These are phyloP conservation scores for Cercospora sesami DNA, from an alignment of 2,329 filamentous ascomycete species.

Conservation along the genomic window DNA sequence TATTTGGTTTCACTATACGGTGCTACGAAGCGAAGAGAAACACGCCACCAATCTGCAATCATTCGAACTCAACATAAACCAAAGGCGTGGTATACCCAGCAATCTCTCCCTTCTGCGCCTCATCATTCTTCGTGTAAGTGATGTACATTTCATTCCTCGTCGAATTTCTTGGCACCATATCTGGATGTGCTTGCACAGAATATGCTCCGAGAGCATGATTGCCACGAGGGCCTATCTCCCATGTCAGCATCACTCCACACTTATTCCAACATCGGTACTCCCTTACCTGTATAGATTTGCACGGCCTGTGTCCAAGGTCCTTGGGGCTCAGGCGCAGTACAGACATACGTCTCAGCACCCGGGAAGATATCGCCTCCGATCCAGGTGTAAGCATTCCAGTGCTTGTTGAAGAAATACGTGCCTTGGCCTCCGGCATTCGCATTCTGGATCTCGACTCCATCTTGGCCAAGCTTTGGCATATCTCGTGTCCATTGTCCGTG, in stretches of 20 bases:
- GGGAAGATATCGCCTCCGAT: constrained; percentile 30
- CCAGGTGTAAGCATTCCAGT: constrained; percentile 33
- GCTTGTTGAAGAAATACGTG: constrained; percentile 32
- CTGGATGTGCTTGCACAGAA: constrained; percentile 25
- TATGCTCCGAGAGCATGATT: constrained; percentile 21
- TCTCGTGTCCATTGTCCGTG: constrained; percentile 18
- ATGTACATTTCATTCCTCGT: constrained; percentile 24
- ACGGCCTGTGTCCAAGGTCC: constrained; percentile 30
- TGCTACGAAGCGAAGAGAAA: background rate
- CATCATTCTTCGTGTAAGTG: constrained; percentile 26
- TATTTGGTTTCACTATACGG: background rate
- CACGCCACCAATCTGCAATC: background rate
- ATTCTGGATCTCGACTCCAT: constrained; percentile 25
- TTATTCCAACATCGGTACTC: background rate
- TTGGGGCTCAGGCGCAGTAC: constrained; percentile 31
- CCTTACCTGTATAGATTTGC: constrained; percentile 15
- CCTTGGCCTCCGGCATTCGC: constrained; percentile 30
- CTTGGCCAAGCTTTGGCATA: constrained; percentile 12
- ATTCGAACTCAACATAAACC: constrained; percentile 25
- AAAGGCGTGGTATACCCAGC: constrained; percentile 24
- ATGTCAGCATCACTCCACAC: background rate
- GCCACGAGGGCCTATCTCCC: constrained; percentile 13
- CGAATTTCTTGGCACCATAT: constrained; percentile 13
- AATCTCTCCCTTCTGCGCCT: constrained; percentile 10
- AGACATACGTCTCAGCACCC: constrained; percentile 28